phyloP scores from a whole-genome alignment of 2,329 filamentous ascomycete species.

The Diaporthe citriasiana region DNA sequence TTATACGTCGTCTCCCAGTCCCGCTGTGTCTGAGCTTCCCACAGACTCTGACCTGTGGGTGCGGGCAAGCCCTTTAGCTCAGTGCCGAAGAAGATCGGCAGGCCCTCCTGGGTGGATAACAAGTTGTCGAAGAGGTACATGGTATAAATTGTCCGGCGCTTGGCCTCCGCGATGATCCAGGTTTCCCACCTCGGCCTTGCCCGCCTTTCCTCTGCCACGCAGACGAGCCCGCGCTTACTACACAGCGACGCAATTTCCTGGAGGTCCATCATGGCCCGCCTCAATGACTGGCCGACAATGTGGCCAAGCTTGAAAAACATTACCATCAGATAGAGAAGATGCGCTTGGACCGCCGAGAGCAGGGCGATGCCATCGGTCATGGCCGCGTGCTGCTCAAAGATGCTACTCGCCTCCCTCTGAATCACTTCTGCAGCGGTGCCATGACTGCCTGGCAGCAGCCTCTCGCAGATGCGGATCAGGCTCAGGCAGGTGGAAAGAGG shows the following conservation, averaged over 20 bases:
- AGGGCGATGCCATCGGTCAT: slow-evolving; percentile 50
- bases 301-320: slow-evolving; percentile 57
- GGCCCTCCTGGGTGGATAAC: slow-evolving; percentile 57
- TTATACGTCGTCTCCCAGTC: slow-evolving; percentile 62
- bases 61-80: slow-evolving; percentile 62
- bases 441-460: slow-evolving; percentile 52
- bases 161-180: slow-evolving; percentile 68
- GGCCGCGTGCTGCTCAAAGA: slow-evolving; percentile 50
- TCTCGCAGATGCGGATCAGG: slow-evolving; percentile 57
- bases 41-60: slow-evolving; percentile 58
- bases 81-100: slow-evolving; percentile 63
- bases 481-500: slow-evolving; percentile 59
- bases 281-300: slow-evolving; percentile 19
- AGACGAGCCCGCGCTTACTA: slow-evolving; percentile 57
- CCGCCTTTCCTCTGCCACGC: slow-evolving; percentile 44
- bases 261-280: slow-evolving; percentile 20
- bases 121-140: slow-evolving; percentile 65
- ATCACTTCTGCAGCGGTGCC: slow-evolving; percentile 52
- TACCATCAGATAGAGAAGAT: slow-evolving; percentile 65
- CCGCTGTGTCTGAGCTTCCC: slow-evolving; percentile 54
- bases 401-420: slow-evolving; percentile 58
- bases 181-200: slow-evolving; percentile 63
- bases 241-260: slow-evolving; percentile 56
- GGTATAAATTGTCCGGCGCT: slow-evolving; percentile 63
- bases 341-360: slow-evolving; percentile 65